These are phyloP conservation scores for Candida neerlandica DNA, from an alignment of 1,139 yeast species.

Conservation along the genomic window DNA sequence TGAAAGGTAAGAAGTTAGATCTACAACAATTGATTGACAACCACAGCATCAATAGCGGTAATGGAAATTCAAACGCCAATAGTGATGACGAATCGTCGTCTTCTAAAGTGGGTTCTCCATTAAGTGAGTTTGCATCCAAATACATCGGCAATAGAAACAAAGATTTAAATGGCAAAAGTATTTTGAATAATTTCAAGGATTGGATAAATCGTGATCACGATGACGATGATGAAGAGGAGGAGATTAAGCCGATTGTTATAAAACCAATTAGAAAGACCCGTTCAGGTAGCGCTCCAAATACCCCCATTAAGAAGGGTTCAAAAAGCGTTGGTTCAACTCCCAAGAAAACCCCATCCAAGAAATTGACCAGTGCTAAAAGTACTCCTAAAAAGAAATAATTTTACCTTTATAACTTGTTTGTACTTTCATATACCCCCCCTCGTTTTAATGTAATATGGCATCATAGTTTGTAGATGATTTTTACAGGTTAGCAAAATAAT, in stretches of 20 bases:
- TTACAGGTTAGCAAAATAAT: neutral
- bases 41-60: constrained; percentile 14
- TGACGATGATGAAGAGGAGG: constrained; percentile 17
- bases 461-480: neutral
- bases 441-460: neutral
- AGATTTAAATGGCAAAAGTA: constrained; percentile 46
- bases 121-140: constrained; percentile 62
- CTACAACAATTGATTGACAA: constrained; percentile 33
- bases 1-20: constrained; percentile 56
- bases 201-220: constrained; percentile 53
- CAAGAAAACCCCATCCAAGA: constrained; percentile 4
- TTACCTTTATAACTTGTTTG: neutral
- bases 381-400: constrained; percentile 10
- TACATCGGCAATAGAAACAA: constrained; percentile 58
- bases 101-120: constrained; percentile 42
- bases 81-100: constrained; percentile 11
- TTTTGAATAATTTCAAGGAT: constrained; percentile 64
- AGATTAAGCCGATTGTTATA: constrained; percentile 17
- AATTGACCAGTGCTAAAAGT: constrained; percentile 2
- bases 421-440: neutral
- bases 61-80: constrained; percentile 27
- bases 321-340: constrained; percentile 5
- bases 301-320: constrained; percentile 3
- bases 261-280: constrained; percentile 14
- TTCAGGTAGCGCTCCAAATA: constrained; percentile 7